A percentile compares a stretch with the other conserved stretches of the same genome.
These are phyloP conservation scores for Scenedesmus sp. DNA, from an alignment of 163 green algal species.

Conservation along the genomic window DNA sequence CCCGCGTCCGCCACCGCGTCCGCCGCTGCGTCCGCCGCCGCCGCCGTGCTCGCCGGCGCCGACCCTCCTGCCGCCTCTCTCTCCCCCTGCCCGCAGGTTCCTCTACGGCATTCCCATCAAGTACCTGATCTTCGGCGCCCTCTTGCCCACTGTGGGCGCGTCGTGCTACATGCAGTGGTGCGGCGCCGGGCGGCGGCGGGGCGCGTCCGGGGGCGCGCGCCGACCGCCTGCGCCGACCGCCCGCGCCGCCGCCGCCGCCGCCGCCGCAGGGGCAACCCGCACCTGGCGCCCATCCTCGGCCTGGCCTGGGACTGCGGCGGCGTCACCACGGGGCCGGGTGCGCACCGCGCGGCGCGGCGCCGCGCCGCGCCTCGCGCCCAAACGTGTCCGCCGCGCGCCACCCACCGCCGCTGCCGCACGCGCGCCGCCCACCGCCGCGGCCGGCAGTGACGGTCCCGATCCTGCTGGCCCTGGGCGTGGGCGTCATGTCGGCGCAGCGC, in stretches of 20 bases:
- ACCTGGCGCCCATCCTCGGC: conserved; percentile 50
- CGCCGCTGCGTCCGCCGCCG: too few species aligned
- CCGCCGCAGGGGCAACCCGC: conserved; percentile 48
- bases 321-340: conserved; percentile 46
- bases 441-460: conserved; percentile 61
- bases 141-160: conserved; percentile 54
- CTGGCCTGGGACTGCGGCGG: conserved; percentile 55
- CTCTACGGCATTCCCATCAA: conserved; percentile 47
- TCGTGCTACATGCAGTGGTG: conserved; percentile 67
- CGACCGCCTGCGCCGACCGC: too few species aligned
- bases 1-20: too few species aligned
- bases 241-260: background rate
- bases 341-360: too few species aligned
- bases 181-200: background rate
- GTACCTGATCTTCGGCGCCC: conserved; percentile 48
- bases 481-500: conserved; percentile 51
- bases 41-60: too few species aligned
- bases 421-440: too few species aligned
- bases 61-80: background rate
- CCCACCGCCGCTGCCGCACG: too few species aligned
- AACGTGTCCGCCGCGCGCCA: too few species aligned
- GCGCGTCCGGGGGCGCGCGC: too few species aligned
- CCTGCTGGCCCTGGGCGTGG: conserved; percentile 59
- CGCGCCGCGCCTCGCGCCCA: too few species aligned
- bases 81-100: conserved; percentile 8